Evolutionary conservation across 768 basidiomycete species (phyloP), one percentile per base, ranked within the genome.

Genomic region (Lactarius evosmus): DNA sequence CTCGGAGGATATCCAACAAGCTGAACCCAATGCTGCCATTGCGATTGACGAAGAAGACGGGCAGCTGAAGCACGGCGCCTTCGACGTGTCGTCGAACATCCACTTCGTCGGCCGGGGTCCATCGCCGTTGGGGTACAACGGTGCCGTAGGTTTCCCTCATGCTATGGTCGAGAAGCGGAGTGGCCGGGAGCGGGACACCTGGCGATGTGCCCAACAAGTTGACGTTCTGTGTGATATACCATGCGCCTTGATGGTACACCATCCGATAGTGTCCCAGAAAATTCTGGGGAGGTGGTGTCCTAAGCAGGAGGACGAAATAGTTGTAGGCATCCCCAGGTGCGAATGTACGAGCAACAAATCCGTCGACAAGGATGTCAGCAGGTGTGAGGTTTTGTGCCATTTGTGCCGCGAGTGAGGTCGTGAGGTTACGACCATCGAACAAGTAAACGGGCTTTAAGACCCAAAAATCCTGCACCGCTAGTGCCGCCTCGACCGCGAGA

Each of bases 101-200:
- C n/a, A 55, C 58, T 7, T 50, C 34, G 14, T 64, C 36, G 1
- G 29, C 17, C n/a, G 63, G 63, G 1, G 12, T 19, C 63, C 63
- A 64, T 56, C 63, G 63, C 7, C 9, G 11, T 25, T 64, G 63
- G 12, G 53, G 63, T 8, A 64, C 53, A 3, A 64, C 46, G 1
- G 58, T 55, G 16, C 63, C 63, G 3, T 11, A 9, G 16, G 46
- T 56, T 2, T 2, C n/a, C 6, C 8, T 0, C 25, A 29, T 3
- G 36, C 7, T 25, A 19, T 30, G 41, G 41, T 65, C 64, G 12
- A 65, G 55, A 4, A 62, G 22, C 19, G n/a, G 17, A 19, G 3
- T 2, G 11, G 27, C 4, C 63, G 27, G 58, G 7, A 11, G 19
- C 17, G 57, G 51, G 6, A 14, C 7, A 22, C 44, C 58, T 36